Percentiles rank a stretch among this genome's conserved stretches.
Conservation (phyloP, 75 land plant species). For the Cryptomeria japonica region DNA sequence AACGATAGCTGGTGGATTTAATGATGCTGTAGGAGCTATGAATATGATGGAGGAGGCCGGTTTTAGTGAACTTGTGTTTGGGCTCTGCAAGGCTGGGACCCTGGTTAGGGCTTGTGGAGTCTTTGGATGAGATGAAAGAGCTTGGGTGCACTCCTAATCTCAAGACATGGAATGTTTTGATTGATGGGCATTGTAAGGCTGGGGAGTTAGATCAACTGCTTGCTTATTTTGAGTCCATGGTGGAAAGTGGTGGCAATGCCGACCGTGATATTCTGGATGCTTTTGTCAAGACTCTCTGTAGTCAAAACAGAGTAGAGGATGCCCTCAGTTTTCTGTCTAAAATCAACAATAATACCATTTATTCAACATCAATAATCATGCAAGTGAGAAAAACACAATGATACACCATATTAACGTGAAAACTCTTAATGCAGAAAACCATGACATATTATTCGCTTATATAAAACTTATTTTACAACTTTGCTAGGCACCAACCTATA, state of each 20-base stretch:
- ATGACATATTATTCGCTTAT: too few species aligned
- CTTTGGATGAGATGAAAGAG: constrained; percentile 64
- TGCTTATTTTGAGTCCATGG: constrained; percentile 47
- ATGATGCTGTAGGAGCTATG: constrained; percentile 58
- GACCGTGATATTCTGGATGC: constrained; percentile 63
- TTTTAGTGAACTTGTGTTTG: constrained; percentile 61
- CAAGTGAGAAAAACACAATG: too few species aligned
- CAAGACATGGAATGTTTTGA: constrained; percentile 71
- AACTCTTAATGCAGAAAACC: too few species aligned
- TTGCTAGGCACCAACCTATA: too few species aligned
- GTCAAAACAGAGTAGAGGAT: constrained; percentile 22
- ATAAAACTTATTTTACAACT: too few species aligned
- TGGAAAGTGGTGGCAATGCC: constrained; percentile 37
- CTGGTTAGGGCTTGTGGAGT: constrained; percentile 56
- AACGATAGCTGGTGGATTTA: constrained; percentile 49
- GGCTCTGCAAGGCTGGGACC: constrained; percentile 57
- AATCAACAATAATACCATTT: too few species aligned
- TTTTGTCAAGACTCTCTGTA: constrained; percentile 42
- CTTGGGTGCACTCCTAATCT: constrained; percentile 60
- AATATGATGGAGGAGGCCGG: constrained; percentile 52
- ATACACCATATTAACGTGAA: too few species aligned
- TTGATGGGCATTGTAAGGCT: constrained; percentile 54
- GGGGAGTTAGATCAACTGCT: constrained; percentile 53
- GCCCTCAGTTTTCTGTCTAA: constrained; percentile 48
- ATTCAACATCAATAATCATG: too few species aligned